Percentiles rank a stretch among this genome's conserved stretches.
These are phyloP conservation scores for Trifolium fragiferum DNA, from an alignment of 306 rosid genomes.

Conservation along the genomic window DNA sequence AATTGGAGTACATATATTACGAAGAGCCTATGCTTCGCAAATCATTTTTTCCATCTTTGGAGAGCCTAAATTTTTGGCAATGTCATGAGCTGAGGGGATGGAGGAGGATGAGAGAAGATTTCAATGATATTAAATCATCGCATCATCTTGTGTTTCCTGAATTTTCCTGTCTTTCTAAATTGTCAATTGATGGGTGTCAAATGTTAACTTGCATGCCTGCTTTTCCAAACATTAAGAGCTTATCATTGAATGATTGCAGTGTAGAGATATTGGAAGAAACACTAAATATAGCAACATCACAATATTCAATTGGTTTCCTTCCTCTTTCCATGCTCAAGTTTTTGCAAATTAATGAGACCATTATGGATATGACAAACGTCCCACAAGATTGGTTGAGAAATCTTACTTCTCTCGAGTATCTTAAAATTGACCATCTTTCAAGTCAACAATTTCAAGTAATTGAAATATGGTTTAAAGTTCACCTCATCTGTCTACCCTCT, in stretches of 20 bases:
- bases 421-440: too few species aligned
- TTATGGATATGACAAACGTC: background rate
- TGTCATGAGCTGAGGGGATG: background rate
- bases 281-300: background rate
- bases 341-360: rapidly evolving
- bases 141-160: background rate
- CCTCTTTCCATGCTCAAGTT: background rate
- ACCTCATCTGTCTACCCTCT: too few species aligned
- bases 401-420: background rate
- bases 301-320: background rate
- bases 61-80: background rate
- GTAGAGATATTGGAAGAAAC: background rate
- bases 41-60: slow-evolving; percentile 1
- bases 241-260: background rate
- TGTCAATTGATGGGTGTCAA: rapidly evolving
- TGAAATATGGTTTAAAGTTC: too few species aligned
- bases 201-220: background rate
- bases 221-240: background rate
- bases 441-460: too few species aligned
- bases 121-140: background rate
- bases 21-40: background rate
- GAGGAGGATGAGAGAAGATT: background rate
- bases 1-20: slow-evolving; percentile 1
- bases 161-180: background rate
- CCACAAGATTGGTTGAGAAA: background rate